phyloP scores from a whole-genome alignment of 2,329 filamentous ascomycete species.

The Chrysoporthe deuterocubensis region DNA sequence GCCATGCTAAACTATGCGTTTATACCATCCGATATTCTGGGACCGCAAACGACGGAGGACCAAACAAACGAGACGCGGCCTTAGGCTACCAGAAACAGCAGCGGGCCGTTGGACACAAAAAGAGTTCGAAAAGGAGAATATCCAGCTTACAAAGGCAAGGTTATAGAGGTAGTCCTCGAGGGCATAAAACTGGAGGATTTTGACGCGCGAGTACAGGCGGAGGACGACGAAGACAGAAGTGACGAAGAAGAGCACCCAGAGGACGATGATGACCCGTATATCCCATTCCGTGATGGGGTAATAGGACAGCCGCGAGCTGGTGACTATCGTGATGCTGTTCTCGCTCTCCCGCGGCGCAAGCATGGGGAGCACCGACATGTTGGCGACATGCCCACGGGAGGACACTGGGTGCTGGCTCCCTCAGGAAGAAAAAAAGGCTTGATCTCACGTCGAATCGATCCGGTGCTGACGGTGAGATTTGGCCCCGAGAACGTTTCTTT shows the following conservation, averaged over 20 bases:
- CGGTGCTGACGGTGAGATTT: neutral
- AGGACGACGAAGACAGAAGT: constrained; percentile 27
- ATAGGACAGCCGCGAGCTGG: constrained; percentile 14
- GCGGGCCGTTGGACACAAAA: too few relatives aligned
- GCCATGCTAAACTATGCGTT: neutral
- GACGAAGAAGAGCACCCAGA: constrained; percentile 26
- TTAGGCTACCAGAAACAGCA: too few relatives aligned
- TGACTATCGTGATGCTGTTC: constrained; percentile 16
- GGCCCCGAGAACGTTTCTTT: neutral
- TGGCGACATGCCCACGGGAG: constrained; percentile 17
- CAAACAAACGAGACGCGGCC: too few relatives aligned
- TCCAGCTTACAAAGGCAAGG: constrained; percentile 24
- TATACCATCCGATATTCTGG: too few relatives aligned
- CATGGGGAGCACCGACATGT: constrained; percentile 16
- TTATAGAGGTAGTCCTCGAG: constrained; percentile 28
- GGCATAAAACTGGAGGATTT: constrained; percentile 29
- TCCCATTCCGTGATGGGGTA: constrained; percentile 26
- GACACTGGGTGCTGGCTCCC: neutral
- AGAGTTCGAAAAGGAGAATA: neutral
- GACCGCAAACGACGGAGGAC: too few relatives aligned
- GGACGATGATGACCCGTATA: constrained; percentile 25
- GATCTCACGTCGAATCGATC: neutral
- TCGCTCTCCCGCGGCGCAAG: constrained; percentile 22
- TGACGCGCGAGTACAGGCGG: constrained; percentile 25
- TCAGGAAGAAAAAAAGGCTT: neutral